phyloP scores from a whole-genome alignment of 441 rosid species.

The Erodium trifolium region DNA sequence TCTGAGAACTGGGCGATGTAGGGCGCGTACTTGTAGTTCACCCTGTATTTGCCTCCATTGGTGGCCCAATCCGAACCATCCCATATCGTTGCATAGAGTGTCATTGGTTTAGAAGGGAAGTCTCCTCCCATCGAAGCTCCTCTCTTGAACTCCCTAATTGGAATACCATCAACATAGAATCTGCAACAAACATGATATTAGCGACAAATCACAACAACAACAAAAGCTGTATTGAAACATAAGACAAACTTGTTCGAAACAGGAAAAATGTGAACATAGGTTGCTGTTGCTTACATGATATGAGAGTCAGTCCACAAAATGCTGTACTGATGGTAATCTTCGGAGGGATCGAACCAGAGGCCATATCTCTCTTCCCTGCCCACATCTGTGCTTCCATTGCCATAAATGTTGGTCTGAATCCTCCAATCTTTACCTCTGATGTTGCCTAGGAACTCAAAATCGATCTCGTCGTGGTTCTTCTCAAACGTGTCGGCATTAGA shows the following conservation, averaged over 20 bases:
- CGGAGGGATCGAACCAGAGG: constrained; percentile 95
- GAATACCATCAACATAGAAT: constrained; percentile 65
- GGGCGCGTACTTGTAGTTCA: constrained; percentile 78
- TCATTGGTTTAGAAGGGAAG: constrained; percentile 92
- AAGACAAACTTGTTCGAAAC: not conserved
- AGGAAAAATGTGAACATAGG: not conserved
- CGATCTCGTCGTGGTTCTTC: constrained; percentile 95
- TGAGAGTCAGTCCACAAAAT: constrained; percentile 90
- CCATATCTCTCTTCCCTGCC: constrained; percentile 96
- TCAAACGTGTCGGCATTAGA: constrained; percentile 86
- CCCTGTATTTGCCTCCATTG: constrained; percentile 75
- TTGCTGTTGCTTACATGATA: constrained; percentile 52
- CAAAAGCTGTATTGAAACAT: no score
- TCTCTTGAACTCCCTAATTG: constrained; percentile 64
- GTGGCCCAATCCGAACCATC: constrained; percentile 96
- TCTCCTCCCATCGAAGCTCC: constrained; percentile 58
- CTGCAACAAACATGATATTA: constrained; percentile 26
- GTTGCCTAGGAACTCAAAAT: constrained; percentile 95
- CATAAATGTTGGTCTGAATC: constrained; percentile 90
- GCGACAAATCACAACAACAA: no score
- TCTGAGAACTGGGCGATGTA: constrained; percentile 48
- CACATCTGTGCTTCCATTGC: constrained; percentile 80
- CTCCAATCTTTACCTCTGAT: constrained; percentile 98
- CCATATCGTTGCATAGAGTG: constrained; percentile 85
- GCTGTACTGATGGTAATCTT: constrained; percentile 79